Conservation (phyloP, 2,329 filamentous ascomycete species). For the Ascochyta lentis region DNA sequence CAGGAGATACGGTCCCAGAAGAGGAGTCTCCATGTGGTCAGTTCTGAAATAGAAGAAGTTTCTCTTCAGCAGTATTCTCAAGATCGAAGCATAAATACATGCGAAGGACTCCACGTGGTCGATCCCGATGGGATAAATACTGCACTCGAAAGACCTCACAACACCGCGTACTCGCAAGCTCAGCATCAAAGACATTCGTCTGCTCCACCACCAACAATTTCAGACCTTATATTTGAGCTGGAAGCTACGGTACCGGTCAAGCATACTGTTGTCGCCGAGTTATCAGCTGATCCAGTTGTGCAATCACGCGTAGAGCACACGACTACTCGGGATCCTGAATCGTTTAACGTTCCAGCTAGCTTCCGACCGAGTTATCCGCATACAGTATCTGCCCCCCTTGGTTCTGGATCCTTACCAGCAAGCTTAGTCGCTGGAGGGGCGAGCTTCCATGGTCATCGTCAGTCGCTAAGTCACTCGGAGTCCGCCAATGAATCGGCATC, state of each 20-base stretch:
- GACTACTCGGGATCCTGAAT: background rate
- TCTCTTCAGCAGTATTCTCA: background rate
- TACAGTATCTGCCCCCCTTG: constrained; percentile 8
- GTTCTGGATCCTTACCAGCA: constrained; percentile 18
- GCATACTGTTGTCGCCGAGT: constrained; percentile 23
- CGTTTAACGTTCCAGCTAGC: background rate
- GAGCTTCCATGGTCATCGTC: constrained; percentile 2
- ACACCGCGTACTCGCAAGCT: background rate
- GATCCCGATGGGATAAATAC: background rate
- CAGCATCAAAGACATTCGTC: constrained; percentile 9
- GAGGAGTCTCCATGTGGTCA: background rate
- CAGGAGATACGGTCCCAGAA: constrained; percentile 4
- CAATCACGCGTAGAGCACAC: background rate
- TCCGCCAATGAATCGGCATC: background rate
- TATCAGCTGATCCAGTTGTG: constrained; percentile 22
- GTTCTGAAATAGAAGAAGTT: background rate
- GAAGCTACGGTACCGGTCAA: constrained; percentile 8
- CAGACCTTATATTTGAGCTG: constrained; percentile 21
- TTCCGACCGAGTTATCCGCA: constrained; percentile 8
- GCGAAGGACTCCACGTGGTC: background rate
- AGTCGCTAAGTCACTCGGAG: background rate
- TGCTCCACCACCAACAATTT: constrained; percentile 3
- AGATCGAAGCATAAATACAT: background rate
- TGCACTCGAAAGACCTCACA: background rate
- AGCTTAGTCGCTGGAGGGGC: constrained; percentile 31